Evolutionary conservation across 225 moss, liverwort and hornwort species (phyloP), one percentile per base, ranked within the genome.

Genomic region (Sphagnum contortum): DNA sequence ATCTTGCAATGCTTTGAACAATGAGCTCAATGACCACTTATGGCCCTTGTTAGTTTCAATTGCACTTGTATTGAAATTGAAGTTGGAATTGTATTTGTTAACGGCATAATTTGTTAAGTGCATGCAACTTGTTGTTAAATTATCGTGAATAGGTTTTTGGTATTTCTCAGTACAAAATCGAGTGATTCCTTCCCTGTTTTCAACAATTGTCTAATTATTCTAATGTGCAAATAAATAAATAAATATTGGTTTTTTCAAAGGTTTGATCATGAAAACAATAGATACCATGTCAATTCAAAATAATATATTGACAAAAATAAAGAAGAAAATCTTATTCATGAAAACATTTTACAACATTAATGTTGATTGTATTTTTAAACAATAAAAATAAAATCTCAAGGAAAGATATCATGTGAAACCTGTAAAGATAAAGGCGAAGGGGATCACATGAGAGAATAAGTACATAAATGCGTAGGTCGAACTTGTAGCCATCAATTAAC

Each of bases 361-460:
- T 0, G 52, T 52, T 5, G 6, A 9, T 52, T 9, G 5, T 52
- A 52, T 52, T 52, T 5, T 52, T 52, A 9, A 29, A 29, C 29
- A 29, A 29, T 0, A 29, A 1, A 29, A 29, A 0, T 29, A 29
- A 29, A 29, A 29, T 29, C 2, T 52, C 7, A 52, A 52, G 52
- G 2, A 52, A 52, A 52, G 52, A 52, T 9, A 6, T 29, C 6
- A 80, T 74, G 80, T 77, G 75, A 77, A 80, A 85, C 85, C 85
- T 85, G 85, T 85, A 85, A 70, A 85, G 81, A 81, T 85, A 85
- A 79, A 85, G 81, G 81, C 85, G 85, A 72, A 85, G 81, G 73
- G 85, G 85, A 85, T 85, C 85, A 85, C 85, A 85, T 81, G 85
- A 85, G 74, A 85, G 78, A 69, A 85, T 85, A 66, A 85, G 85